phyloP scores from a whole-genome alignment of 140 eudicot genomes.

The Flaveria floridana region DNA sequence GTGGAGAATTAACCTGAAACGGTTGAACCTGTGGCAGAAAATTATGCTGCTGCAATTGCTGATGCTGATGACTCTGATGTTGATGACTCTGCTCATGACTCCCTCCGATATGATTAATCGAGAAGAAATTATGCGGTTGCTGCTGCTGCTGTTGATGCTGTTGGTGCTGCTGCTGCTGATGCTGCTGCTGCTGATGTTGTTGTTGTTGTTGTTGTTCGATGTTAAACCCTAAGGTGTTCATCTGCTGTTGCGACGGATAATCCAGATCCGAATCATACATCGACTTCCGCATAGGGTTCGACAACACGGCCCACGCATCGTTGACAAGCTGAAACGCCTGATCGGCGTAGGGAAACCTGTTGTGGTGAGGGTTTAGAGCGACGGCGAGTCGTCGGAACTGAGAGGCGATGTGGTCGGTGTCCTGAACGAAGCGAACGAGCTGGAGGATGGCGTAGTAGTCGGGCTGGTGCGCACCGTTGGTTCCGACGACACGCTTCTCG shows the following conservation, averaged over 20 bases:
- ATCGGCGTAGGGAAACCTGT: slow-evolving; percentile 61
- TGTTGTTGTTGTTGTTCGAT: slow-evolving; percentile 27
- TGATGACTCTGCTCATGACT: slow-evolving; percentile 29
- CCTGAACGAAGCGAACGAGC: slow-evolving; percentile 50
- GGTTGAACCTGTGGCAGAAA: slow-evolving; percentile 35
- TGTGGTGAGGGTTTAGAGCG: slow-evolving; percentile 57
- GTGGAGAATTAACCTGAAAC: slow-evolving; percentile 25
- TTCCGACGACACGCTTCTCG: slow-evolving; percentile 51
- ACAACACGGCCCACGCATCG: slow-evolving; percentile 70
- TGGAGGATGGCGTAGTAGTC: slow-evolving; percentile 77
- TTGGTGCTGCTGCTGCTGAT: slow-evolving; percentile 32
- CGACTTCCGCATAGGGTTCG: slow-evolving; percentile 62
- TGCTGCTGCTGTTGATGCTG: slow-evolving; percentile 22
- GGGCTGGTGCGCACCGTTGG: slow-evolving; percentile 40
- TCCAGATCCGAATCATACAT: slow-evolving; percentile 57
- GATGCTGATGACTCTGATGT: slow-evolving; percentile 12
- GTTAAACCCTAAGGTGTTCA: slow-evolving; percentile 37
- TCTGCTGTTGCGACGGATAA: slow-evolving; percentile 38
- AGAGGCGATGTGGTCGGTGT: slow-evolving; percentile 49
- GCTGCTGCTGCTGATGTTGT: background rate
- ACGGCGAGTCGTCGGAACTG: slow-evolving; percentile 66
- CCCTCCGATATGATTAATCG: slow-evolving; percentile 27
- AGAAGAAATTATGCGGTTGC: slow-evolving; percentile 33
- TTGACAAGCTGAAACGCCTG: slow-evolving; percentile 68
- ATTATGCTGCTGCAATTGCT: slow-evolving; percentile 33